Evolutionary conservation across 257 asterid genomes (phyloP).

Genomic region (Solanum medicagineum): DNA sequence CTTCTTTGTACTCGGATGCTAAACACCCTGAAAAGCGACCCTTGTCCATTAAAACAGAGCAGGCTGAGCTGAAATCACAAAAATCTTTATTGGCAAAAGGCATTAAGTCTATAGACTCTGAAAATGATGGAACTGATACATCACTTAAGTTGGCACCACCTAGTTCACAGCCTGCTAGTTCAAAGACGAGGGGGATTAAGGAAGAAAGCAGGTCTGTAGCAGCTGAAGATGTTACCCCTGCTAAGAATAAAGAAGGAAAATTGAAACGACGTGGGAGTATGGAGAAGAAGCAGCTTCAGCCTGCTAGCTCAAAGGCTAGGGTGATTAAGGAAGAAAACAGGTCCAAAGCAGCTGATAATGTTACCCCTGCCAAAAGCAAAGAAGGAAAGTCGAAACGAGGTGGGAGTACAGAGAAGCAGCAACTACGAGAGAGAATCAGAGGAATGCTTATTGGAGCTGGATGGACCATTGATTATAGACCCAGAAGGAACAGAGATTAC

Average conservation of each 20-base stretch:
- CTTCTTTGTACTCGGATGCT: constrained; percentile 21
- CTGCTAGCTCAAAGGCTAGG: constrained; percentile 41
- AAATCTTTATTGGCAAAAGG: constrained; percentile 25
- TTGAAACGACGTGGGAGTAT: constrained; percentile 71
- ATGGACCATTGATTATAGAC: constrained; percentile 92
- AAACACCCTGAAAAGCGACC: constrained; percentile 32
- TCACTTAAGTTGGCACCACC: constrained; percentile 63
- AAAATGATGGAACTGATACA: constrained; percentile 44
- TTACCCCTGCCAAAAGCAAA: constrained; percentile 5
- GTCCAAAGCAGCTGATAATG: constrained; percentile 8
- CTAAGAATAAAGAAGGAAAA: constrained; percentile 25
- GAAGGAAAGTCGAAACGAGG: constrained; percentile 52
- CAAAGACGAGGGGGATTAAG: constrained; percentile 38
- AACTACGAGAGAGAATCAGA: constrained; percentile 74
- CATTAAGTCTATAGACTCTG: constrained; percentile 22
- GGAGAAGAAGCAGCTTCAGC: constrained; percentile 68
- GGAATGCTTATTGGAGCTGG: constrained; percentile 72
- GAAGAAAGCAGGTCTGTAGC: constrained; percentile 28
- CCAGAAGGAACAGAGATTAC: constrained; percentile 90
- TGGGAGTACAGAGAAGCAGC: constrained; percentile 90
- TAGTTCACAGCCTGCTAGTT: constrained; percentile 31
- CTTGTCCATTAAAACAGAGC: constrained; percentile 20
- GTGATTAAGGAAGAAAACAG: constrained; percentile 42
- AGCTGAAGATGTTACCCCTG: constrained; percentile 6
- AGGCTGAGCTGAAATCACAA: constrained; percentile 15